Evolutionary conservation across 2,329 filamentous ascomycete species (phyloP).

Genomic region (Pestalotiopsis fici): DNA sequence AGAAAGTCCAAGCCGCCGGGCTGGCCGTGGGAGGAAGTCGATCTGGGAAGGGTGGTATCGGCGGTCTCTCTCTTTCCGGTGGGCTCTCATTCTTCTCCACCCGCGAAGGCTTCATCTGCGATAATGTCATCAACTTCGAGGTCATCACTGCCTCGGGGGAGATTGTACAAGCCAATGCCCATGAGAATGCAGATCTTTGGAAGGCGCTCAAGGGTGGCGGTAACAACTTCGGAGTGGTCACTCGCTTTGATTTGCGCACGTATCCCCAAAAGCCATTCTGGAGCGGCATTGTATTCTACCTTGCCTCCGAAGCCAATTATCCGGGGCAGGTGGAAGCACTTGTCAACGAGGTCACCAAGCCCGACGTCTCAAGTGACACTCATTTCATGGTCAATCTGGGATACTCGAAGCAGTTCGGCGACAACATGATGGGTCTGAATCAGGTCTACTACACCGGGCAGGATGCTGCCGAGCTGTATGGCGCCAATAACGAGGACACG

Average conservation of each 20-base stretch:
- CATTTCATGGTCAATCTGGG: slow-evolving; percentile 7
- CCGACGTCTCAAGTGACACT: not conserved
- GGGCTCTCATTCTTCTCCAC: not conserved
- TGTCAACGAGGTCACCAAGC: slow-evolving; percentile 4
- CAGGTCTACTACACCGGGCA: not conserved
- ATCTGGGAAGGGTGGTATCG: not conserved
- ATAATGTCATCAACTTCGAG: slow-evolving; percentile 31
- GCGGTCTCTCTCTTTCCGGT: not conserved
- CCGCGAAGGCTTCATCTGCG: not conserved
- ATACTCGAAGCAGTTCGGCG: not conserved
- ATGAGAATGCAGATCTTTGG: slow-evolving; percentile 45
- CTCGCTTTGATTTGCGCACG: slow-evolving; percentile 15
- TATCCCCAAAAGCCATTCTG: slow-evolving; percentile 8
- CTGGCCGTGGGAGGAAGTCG: not conserved
- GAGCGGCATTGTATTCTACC: slow-evolving; percentile 5
- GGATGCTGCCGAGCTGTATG: not conserved
- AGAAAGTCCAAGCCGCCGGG: not conserved
- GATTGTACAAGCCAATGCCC: slow-evolving; percentile 38
- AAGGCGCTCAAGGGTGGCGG: slow-evolving; percentile 54
- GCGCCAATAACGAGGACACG: not conserved
- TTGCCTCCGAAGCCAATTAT: not conserved
- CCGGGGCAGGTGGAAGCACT: slow-evolving; percentile 6
- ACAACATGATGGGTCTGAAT: not conserved
- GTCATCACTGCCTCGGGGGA: slow-evolving; percentile 41
- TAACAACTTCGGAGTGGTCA: slow-evolving; percentile 46